Evolutionary conservation across 2,329 filamentous ascomycete genomes (phyloP), one percentile per base, ranked within the genome.

Genomic region (Xylaria digitata): DNA sequence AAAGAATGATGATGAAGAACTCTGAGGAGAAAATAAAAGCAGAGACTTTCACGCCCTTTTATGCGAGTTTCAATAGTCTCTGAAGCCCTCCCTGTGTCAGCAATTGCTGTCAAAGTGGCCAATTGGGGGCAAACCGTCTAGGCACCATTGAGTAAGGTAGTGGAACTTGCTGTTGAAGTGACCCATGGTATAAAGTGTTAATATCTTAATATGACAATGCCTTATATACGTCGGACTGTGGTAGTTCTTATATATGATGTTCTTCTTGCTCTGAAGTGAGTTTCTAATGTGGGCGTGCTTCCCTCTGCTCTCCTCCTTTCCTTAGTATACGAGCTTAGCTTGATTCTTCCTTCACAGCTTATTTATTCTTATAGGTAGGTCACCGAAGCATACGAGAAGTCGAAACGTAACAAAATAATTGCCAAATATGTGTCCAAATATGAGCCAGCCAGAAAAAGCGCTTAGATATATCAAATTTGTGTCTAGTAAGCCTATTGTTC

Each of bases 81-180:
- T 23, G 17, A 50, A 19, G 13, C 8, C 13, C 6, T 23, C 19
- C 34, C 7, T 6, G 1, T 42, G 19, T 6, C 34, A 7, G 26
- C 17, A 62, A 13, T 50, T 68, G 58, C 52, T 66, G 37, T 52
- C 34, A 30, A 68, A 66, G 43, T 50, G 11, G 43, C 66, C 62
- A 68, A 66, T 68, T 11, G 57, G 48, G 26, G 15, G 37, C 21
- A 19, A 23, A 23, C 13, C 17, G 42, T 30, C 42, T 48, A 32
- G 6, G 11, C 11, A 40, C 2, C 7, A 13, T 46, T 5, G 37
- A 21, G 8, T 21, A 48, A n/a, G n/a, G n/a, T n/a, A n/a, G 61
- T 67, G 61, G 65, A 50, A 26, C 61, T 65, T 67, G 65, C 65
- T 65, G 37, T 32, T 6, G 46, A 68, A 68, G 42, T 68, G 58